Evolutionary conservation across 192 early-diverging fungal species (phyloP).

Genomic region (Radiomyces spectabilis): DNA sequence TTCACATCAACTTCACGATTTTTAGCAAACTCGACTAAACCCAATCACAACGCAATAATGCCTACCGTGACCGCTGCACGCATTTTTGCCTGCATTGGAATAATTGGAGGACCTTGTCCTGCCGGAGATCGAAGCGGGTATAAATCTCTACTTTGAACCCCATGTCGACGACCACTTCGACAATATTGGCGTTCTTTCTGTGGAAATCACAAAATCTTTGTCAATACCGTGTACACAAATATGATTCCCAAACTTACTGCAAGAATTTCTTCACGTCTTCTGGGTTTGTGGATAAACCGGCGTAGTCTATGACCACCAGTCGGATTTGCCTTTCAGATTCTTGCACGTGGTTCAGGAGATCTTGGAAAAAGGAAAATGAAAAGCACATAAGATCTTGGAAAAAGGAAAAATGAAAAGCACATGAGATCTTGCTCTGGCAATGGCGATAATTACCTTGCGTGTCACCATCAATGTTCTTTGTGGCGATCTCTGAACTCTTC

Average conservation of each 20-base stretch:
- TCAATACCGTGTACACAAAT: too few species aligned
- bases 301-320: slow-evolving; percentile 13
- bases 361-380: too few species aligned
- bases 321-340: slow-evolving; percentile 10
- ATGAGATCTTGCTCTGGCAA: too few species aligned
- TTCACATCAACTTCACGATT: too few species aligned
- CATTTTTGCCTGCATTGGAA: background rate
- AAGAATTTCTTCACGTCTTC: slow-evolving; percentile 9
- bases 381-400: too few species aligned
- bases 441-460: too few species aligned
- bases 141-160: slow-evolving; percentile 9
- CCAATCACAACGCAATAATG: too few species aligned
- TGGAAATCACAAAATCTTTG: too few species aligned
- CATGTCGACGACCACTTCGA: slow-evolving; percentile 8
- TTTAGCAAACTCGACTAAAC: too few species aligned
- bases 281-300: slow-evolving; percentile 12
- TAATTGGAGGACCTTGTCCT: slow-evolving; percentile 4
- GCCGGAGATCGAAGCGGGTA: slow-evolving; percentile 5
- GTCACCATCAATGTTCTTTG: too few species aligned
- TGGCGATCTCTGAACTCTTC: slow-evolving; percentile 10
- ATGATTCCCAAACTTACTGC: slow-evolving; percentile 15
- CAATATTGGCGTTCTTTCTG: too few species aligned
- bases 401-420: too few species aligned
- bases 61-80: background rate
- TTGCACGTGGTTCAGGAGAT: slow-evolving; percentile 8